A percentile compares a stretch with the other conserved stretches of the same genome.
Conservation (phyloP, 306 rosid genomes). For the Albizia julibrissin region DNA sequence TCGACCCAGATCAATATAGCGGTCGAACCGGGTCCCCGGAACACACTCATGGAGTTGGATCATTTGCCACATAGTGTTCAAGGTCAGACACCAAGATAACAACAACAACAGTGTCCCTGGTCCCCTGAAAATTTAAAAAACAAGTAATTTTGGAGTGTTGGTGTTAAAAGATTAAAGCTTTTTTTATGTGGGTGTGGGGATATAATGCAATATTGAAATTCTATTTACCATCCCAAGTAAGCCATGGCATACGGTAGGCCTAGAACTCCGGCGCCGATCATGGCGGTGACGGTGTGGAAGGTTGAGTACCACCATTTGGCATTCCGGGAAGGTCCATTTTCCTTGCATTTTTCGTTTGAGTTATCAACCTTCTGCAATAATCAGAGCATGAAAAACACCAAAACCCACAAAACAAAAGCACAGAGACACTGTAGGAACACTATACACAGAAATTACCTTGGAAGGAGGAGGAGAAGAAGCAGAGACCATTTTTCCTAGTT, state of each 20-base stretch:
- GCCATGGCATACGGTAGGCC: constrained; percentile 96
- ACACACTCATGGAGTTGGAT: constrained; percentile 94
- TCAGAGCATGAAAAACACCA: neutral
- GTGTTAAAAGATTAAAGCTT: neutral
- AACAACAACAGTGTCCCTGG: constrained; percentile 74
- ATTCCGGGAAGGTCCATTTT: constrained; percentile 51
- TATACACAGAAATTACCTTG: constrained; percentile 36
- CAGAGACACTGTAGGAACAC: neutral
- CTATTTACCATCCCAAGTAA: constrained; percentile 80
- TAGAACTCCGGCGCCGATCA: constrained; percentile 96
- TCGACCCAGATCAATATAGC: constrained; percentile 84
- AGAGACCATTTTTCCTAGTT: constrained; percentile 49
- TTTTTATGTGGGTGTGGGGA: neutral
- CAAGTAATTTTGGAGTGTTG: neutral
- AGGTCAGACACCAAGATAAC: constrained; percentile 77
- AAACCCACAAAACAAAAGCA: neutral
- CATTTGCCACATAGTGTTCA: constrained; percentile 97
- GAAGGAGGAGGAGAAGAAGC: constrained; percentile 63
- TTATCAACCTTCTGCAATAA: constrained; percentile 48
- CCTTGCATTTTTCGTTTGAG: constrained; percentile 57
- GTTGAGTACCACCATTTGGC: constrained; percentile 99
- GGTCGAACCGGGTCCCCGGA: constrained; percentile 79
- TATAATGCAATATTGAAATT: neutral
- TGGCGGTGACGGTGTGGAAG: constrained; percentile 89
- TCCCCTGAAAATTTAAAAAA: constrained; percentile 56